phyloP scores from a whole-genome alignment of 441 rosid species.

The Arabidopsis lyrata region DNA sequence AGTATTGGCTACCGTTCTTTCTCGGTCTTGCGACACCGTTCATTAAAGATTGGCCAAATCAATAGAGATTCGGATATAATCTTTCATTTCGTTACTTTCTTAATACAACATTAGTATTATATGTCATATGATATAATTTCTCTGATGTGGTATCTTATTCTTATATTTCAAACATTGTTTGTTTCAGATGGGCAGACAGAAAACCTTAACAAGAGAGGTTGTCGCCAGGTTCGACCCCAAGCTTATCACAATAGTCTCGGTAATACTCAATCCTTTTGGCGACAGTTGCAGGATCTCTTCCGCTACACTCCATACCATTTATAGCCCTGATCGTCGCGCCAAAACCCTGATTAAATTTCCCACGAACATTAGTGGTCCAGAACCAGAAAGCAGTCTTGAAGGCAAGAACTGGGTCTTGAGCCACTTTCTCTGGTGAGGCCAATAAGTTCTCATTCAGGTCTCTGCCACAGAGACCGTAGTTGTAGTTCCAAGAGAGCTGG shows the following conservation, averaged over 20 bases:
- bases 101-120: background rate
- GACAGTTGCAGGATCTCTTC: conserved; percentile 32
- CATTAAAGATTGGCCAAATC: background rate
- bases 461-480: conserved; percentile 54
- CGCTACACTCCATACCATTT: conserved; percentile 55
- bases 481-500: conserved; percentile 70
- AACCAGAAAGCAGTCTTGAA: conserved; percentile 63
- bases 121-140: background rate
- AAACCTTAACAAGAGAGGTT: conserved; percentile 35
- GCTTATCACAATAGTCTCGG: conserved; percentile 47
- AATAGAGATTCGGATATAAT: background rate
- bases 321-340: conserved; percentile 58
- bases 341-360: conserved; percentile 49
- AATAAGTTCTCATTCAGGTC: conserved; percentile 47
- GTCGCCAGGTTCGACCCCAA: conserved; percentile 45
- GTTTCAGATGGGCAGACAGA: background rate
- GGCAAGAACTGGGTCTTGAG: conserved; percentile 47
- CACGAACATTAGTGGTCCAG: conserved; percentile 54
- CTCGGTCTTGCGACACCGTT: background rate
- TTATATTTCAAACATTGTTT: background rate
- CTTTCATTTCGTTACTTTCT: background rate
- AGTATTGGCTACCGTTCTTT: background rate
- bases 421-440: conserved; percentile 53
- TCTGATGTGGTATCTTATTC: conserved; percentile 20
- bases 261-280: conserved; percentile 48